These are phyloP conservation scores for Pythium aquatile DNA, from an alignment of 352 stramenopile species.

Conservation along the genomic window DNA sequence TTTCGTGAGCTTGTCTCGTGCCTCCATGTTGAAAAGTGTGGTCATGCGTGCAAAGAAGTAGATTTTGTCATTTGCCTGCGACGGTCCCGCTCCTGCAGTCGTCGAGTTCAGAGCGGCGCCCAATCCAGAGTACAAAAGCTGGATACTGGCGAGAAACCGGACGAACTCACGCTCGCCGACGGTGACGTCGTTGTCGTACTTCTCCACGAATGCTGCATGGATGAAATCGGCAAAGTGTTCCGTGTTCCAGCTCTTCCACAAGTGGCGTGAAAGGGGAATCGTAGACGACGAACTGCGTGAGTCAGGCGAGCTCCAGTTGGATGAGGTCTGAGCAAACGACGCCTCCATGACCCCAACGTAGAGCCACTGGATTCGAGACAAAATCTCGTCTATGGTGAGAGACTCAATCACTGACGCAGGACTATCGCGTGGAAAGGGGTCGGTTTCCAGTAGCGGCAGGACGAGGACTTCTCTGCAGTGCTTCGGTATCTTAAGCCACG, in stretches of 20 bases:
- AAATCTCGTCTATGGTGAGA: conserved; percentile 34
- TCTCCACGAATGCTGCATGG: conserved; percentile 32
- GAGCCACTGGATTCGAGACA: conserved; percentile 35
- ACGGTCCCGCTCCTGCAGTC: not conserved
- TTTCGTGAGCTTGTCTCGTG: conserved; percentile 14
- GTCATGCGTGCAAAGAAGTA: conserved; percentile 33
- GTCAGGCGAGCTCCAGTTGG: not conserved
- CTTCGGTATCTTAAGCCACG: conserved; percentile 32
- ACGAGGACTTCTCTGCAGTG: conserved; percentile 37
- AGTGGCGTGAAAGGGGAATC: conserved; percentile 9
- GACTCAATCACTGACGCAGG: conserved; percentile 25
- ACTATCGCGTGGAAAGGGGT: conserved; percentile 24
- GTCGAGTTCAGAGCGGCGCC: not conserved
- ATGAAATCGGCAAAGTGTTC: conserved; percentile 36
- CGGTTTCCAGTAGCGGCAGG: conserved; percentile 15
- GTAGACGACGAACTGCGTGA: not conserved
- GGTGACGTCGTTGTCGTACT: conserved; percentile 23
- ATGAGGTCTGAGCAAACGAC: conserved; percentile 8
- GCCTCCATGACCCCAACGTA: conserved; percentile 27
- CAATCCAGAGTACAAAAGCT: conserved; percentile 29
- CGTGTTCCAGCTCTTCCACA: conserved; percentile 26
- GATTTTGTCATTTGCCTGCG: conserved; percentile 18
- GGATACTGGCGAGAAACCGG: conserved; percentile 39
- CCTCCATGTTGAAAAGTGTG: conserved; percentile 23
- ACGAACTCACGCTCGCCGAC: conserved; percentile 35